Percentiles rank a stretch among this genome's conserved stretches.
phyloP scores from a whole-genome alignment of 2,329 filamentous ascomycete genomes.

The Epichloe typhina region DNA sequence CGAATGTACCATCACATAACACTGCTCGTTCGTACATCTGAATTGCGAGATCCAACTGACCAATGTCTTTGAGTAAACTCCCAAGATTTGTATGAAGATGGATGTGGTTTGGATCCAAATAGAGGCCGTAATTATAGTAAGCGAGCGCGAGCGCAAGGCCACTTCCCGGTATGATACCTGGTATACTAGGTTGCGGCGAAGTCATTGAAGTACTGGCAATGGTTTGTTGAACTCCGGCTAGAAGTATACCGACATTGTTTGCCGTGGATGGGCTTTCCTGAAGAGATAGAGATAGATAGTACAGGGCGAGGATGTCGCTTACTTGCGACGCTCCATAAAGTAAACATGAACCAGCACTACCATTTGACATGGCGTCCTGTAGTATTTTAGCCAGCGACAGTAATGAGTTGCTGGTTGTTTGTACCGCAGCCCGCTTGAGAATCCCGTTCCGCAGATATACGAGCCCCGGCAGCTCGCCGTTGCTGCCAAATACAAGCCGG shows the following conservation, averaged over 20 bases:
- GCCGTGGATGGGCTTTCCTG: conserved; percentile 95
- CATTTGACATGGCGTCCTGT: conserved; percentile 83
- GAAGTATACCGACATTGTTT: conserved; percentile 92
- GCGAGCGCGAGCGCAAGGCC: conserved; percentile 77
- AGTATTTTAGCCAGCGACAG: conserved; percentile 95
- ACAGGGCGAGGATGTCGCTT: conserved; percentile 83
- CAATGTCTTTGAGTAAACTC: conserved; percentile 90
- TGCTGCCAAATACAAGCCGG: conserved; percentile 63
- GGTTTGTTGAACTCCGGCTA: conserved; percentile 80
- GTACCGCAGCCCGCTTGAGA: conserved; percentile 66
- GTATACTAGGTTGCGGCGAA: conserved; percentile 35
- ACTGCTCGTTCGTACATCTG: conserved; percentile 96
- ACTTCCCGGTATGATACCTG: conserved; percentile 73
- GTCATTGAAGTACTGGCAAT: conserved; percentile 22
- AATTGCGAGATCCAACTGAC: conserved; percentile 81
- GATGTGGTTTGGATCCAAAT: conserved; percentile 76
- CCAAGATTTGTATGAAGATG: conserved; percentile 95
- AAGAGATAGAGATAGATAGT: conserved; percentile 86
- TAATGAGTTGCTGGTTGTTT: conserved; percentile 90
- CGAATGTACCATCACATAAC: conserved; percentile 81
- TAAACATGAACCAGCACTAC: conserved; percentile 39
- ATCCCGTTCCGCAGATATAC: conserved; percentile 56
- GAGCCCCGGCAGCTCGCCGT: conserved; percentile 69
- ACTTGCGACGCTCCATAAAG: conserved; percentile 60
- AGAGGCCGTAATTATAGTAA: conserved; percentile 91